Base-by-base conservation (phyloP, 495 filamentous ascomycete species). In the Choiromyces venosus region DNA sequence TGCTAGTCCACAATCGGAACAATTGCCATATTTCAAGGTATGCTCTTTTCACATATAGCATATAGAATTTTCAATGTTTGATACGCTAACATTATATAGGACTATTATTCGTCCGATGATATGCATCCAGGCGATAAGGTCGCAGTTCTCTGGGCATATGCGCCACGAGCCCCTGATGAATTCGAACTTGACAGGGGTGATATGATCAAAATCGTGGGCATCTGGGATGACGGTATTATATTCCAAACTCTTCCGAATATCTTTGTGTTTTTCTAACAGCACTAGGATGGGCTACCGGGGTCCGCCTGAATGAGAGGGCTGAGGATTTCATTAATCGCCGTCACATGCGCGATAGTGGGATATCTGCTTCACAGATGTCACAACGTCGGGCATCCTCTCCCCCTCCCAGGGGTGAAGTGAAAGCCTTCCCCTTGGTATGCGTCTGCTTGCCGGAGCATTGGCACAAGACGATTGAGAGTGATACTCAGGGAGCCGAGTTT, bases 121-220 rank as follows among this genome's bases (percentile, higher is more conserved):
- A 97, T 99, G 74, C 92, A 93, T 74, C 90, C 95, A 4, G 91
- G 91, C 40, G 93, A 98, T 79, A 90, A 89, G 71, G 96, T 99
- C 37, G 87, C 95, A 16, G 92, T 92, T 9, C 87, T 99, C 37
- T 99, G 96, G 96, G 95, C 96, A 9, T 99, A 99, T 80, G 90
- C 95, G 80, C 94, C 96, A 37, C 89, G 96, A 56, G 96, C 96
- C 4, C 88, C 88, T 37, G 96, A 99, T 79, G 96, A 99, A 81
- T 98, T 97, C 79, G 88, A 91, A 73, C 86, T 99, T 37, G 95
- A 98, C 74, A 89, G 96, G 69, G 96, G 96, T 65, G 96, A 99
- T 83, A 97, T 99, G 95, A 86, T 99, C 73, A 97, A 97, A 83
- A 91, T 99, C 39, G 91, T 99, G 68, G 96, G 96, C 52, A 97